Evolutionary conservation across 495 filamentous ascomycete species (phyloP).

Genomic region (Aspergillus asperescens): DNA sequence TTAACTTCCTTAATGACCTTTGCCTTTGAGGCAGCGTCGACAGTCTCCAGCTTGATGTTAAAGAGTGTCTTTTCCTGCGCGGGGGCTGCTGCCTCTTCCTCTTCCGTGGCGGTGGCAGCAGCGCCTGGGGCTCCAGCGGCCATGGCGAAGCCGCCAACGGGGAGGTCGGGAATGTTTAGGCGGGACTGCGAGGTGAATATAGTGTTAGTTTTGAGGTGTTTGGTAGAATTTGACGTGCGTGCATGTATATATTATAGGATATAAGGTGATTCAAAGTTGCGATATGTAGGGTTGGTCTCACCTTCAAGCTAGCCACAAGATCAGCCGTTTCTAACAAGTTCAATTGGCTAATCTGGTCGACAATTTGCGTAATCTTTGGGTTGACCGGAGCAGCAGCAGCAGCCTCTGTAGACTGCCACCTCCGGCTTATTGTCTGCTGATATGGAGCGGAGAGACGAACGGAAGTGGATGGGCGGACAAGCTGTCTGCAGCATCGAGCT

Average conservation of each 20-base stretch:
- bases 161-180: slow-evolving; percentile 96
- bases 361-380: slow-evolving; percentile 87
- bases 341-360: slow-evolving; percentile 97
- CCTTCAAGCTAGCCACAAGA: slow-evolving; percentile 88
- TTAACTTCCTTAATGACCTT: slow-evolving; percentile 99
- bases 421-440: slow-evolving; percentile 39
- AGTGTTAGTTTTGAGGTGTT: neutral
- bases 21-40: slow-evolving; percentile 84
- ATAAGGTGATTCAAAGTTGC: neutral
- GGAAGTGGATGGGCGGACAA: slow-evolving; percentile 41
- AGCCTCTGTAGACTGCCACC: slow-evolving; percentile 49
- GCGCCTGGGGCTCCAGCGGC: slow-evolving; percentile 51
- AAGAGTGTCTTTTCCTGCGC: slow-evolving; percentile 95
- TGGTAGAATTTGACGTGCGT: neutral
- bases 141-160: slow-evolving; percentile 80
- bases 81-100: slow-evolving; percentile 75
- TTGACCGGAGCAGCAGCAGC: slow-evolving; percentile 55
- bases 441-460: slow-evolving; percentile 45
- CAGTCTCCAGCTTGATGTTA: slow-evolving; percentile 83
- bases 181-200: slow-evolving; percentile 56
- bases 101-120: slow-evolving; percentile 68
- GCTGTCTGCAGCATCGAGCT: slow-evolving; percentile 45
- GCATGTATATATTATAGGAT: neutral
- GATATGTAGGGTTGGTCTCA: slow-evolving; percentile 27
- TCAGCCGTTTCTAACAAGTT: slow-evolving; percentile 96